Conservation (phyloP, 2,329 filamentous ascomycete genomes). For the Penicillium corylophilum region DNA sequence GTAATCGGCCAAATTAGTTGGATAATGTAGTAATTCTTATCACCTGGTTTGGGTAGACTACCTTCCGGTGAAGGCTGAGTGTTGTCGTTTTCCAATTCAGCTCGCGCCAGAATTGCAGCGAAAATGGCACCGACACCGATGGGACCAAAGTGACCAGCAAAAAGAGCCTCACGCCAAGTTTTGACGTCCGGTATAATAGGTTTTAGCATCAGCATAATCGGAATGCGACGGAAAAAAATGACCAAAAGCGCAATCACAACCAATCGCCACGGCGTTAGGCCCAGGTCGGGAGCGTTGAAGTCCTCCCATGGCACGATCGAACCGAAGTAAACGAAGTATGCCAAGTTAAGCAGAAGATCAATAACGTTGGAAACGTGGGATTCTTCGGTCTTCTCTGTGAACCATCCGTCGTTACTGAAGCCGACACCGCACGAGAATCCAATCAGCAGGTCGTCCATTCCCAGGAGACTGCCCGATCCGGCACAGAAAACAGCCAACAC, state of each 20-base stretch:
- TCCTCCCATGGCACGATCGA: conserved; percentile 95
- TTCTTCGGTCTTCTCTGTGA: conserved; percentile 95
- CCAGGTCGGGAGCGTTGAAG: conserved; percentile 73
- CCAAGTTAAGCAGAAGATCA: conserved; percentile 91
- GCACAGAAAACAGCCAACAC: conserved; percentile 94
- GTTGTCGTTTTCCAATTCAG: conserved; percentile 76
- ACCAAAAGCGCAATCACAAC: conserved; percentile 94
- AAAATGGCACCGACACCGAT: conserved; percentile 98
- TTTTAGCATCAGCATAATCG: conserved; percentile 88
- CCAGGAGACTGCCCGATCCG: conserved; percentile 85
- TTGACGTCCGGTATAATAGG: conserved; percentile 95
- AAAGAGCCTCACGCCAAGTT: conserved; percentile 95
- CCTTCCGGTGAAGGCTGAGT: conserved; percentile 70
- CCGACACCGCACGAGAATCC: conserved; percentile 96
- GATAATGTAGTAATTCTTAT: conserved; percentile 69
- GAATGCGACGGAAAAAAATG: conserved; percentile 92
- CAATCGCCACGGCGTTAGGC: conserved; percentile 81
- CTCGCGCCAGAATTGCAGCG: conserved; percentile 84
- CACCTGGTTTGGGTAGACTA: conserved; percentile 52
- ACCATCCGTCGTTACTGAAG: conserved; percentile 99
- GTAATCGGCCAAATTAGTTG: conserved; percentile 93
- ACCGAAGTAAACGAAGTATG: conserved; percentile 97
- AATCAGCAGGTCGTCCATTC: conserved; percentile 89
- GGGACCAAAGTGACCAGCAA: conserved; percentile 95
- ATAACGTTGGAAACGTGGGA: conserved; percentile 99